Evolutionary conservation across 208 protist genomes (phyloP), one percentile per base, ranked within the genome.

Genomic region (Leishmania martiniquensis): DNA sequence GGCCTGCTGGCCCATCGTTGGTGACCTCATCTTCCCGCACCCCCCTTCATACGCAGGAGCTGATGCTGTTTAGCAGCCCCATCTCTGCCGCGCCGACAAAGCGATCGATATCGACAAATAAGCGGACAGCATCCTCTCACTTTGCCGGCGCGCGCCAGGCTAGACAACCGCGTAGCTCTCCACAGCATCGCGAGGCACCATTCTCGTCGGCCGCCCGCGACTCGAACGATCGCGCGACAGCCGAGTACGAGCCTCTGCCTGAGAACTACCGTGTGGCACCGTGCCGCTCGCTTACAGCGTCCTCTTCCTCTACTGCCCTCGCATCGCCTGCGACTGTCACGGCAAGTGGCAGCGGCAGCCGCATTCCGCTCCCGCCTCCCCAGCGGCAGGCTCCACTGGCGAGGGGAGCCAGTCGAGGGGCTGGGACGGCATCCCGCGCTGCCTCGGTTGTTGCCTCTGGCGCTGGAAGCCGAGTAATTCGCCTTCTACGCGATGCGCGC

Each of bases 401-500:
- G 34, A 69, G 55, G 25, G 39, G 52, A 17, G 25, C 45, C 10
- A 42, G 15, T 37, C 5, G 10, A 42, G 51, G 37, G 39, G 49
- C 47, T 37, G 49, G 32, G 17, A 13, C 22, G 20, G 10, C 29
- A 47, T 49, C 37, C 32, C 3, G 57, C 44, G 25, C 55, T 22
- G 1, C 57, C 20, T 25, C 37, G 22, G n/a, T 39, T 15, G 67
- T 75, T 22, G 79, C 74, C 51, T 68, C 73, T 34, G 75, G 89
- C 73, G 44, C 84, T 72, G 82, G 83, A 51, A 88, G 81, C 22
- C 84, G 90, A 42, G 88, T 93, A 17, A 67, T 75, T 2, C 86
- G 91, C 32, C 84, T 91, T 42, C 85, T 95, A 68, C 82, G 85
- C 2, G 88, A 95, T 52, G 88, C 91, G 1, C 88, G 91, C 13